phyloP scores from a whole-genome alignment of 1,284 basidiomycete genomes.

The Gymnopus androsaceus region DNA sequence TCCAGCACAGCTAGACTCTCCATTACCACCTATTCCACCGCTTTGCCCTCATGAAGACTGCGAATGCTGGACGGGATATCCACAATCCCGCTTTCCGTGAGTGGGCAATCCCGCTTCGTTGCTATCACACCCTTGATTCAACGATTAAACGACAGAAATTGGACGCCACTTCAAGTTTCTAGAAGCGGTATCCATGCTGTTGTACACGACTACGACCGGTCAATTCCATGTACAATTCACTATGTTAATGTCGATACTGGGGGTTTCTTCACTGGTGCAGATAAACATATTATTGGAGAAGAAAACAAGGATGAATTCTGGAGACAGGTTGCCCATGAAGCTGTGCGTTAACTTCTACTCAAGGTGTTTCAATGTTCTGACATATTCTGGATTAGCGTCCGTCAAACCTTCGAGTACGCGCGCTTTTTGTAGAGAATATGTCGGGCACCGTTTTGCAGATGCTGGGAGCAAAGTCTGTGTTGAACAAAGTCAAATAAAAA shows the following conservation, averaged over 20 bases:
- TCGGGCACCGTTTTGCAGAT: slow-evolving; percentile 47
- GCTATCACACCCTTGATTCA: background rate
- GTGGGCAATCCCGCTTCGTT: background rate
- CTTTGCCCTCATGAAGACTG: slow-evolving; percentile 38
- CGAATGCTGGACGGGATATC: slow-evolving; percentile 44
- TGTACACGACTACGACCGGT: slow-evolving; percentile 29
- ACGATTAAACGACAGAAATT: slow-evolving; percentile 37
- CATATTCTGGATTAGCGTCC: slow-evolving; percentile 27
- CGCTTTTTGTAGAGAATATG: slow-evolving; percentile 45
- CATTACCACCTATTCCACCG: slow-evolving; percentile 38
- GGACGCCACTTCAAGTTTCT: slow-evolving; percentile 45
- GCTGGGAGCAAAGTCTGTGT: slow-evolving; percentile 44
- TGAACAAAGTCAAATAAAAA: background rate
- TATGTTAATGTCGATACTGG: slow-evolving; percentile 36
- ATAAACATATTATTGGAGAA: slow-evolving; percentile 21
- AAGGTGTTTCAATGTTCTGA: background rate
- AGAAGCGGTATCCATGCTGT: slow-evolving; percentile 38
- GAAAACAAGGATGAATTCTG: slow-evolving; percentile 33
- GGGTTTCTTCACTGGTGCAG: slow-evolving; percentile 36
- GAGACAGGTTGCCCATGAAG: slow-evolving; percentile 32
- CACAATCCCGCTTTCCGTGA: slow-evolving; percentile 41
- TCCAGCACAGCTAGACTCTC: slow-evolving; percentile 30
- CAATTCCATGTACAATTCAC: slow-evolving; percentile 32
- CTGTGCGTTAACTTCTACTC: slow-evolving; percentile 26
- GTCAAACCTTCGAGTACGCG: slow-evolving; percentile 37